Evolutionary conservation across 1,284 basidiomycete species (phyloP), one percentile per base, ranked within the genome.

Genomic region (Agroathelia rolfsii): DNA sequence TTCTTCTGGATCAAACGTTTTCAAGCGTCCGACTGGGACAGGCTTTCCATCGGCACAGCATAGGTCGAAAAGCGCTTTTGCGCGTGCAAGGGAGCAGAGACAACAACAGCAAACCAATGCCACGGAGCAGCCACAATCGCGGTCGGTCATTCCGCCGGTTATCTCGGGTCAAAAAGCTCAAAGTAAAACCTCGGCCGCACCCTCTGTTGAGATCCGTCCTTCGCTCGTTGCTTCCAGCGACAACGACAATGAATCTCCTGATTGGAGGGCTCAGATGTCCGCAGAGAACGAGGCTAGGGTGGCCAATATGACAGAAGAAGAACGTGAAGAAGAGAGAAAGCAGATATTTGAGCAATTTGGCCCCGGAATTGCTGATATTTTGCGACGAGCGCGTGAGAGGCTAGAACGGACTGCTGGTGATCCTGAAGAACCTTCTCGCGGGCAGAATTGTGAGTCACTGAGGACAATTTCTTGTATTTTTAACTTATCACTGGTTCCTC

Each of bases 291-390:
- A 66, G 35, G 50, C 52, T 14, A 55, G 60, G 11, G 63, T 83
- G 5, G 61, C 59, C 6, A 48, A 46, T 2, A 83, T 85, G 79
- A 61, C 62, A 4, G 59, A 64, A 6, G 64, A 69, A 19, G 71
- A 84, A 44, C 59, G 69, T 11, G 64, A 71, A 35, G 53, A 65
- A 34, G 78, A 79, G 48, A 60, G 66, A 35, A 54, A 58, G 35
- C 74, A 82, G 42, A 72, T 87, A 23, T 43, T 81, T 23, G 70
- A 77, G 39, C 62, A 66, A 28, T 80, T 88, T 54, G 84, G 84
- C 0, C 48, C 65, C 1, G 67, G 65, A 18, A 59, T 85, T 17
- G 64, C 66, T 6, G 76, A 76, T 24, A 58, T 78, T 3, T 44
- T 90, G 42, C 62, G 60, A 41, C 69, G 61, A 26, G 66, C 70